phyloP scores from a whole-genome alignment of 225 moss, liverwort and hornwort species.

The Pleurozium schreberi region DNA sequence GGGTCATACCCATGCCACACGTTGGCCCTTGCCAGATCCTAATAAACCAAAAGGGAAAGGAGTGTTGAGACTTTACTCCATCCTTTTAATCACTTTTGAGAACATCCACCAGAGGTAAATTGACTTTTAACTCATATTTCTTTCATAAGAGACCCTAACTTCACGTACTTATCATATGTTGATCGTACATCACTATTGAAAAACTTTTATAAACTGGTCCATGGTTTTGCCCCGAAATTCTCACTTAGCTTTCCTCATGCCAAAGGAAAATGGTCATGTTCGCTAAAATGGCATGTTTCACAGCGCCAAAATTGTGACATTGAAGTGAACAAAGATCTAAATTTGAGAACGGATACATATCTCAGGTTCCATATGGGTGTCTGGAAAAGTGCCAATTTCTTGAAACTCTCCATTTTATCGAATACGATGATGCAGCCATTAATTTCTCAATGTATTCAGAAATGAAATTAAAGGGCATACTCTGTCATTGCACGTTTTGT shows the following conservation, averaged over 20 bases:
- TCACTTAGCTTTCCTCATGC: background rate
- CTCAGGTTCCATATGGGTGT: background rate
- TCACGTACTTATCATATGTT: background rate
- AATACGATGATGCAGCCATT: background rate
- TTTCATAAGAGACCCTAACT: background rate
- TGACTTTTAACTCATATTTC: background rate
- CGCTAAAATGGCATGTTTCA: background rate
- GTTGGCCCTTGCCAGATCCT: conserved; percentile 68
- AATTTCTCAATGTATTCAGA: background rate
- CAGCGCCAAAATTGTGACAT: background rate
- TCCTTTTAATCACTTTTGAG: background rate
- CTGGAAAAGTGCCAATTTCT: background rate
- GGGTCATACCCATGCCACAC: conserved; percentile 99
- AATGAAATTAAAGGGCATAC: background rate
- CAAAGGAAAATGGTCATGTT: background rate
- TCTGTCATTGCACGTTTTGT: background rate
- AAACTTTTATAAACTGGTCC: background rate
- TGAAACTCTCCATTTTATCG: background rate
- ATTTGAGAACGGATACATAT: background rate
- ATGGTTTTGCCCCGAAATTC: background rate
- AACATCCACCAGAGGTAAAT: background rate
- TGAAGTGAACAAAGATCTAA: background rate
- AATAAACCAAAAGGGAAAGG: conserved; percentile 8
- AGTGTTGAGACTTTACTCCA: conserved; percentile 8
- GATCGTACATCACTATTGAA: background rate